Evolutionary conservation across 2,329 filamentous ascomycete species (phyloP).

Genomic region (Knufia petricola): DNA sequence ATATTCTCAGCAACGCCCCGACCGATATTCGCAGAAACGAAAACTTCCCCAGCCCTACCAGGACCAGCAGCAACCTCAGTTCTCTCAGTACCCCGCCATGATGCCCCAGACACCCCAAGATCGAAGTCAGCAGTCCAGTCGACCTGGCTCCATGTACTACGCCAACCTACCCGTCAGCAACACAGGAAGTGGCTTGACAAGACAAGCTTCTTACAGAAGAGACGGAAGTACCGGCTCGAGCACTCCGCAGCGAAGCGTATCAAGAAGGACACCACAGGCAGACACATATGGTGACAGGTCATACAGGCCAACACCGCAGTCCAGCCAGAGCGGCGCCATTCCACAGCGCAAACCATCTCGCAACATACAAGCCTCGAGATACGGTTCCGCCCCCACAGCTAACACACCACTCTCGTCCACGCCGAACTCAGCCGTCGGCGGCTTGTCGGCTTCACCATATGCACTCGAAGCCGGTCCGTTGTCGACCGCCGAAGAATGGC

Average conservation of each 20-base stretch:
- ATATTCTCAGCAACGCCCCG: slow-evolving; percentile 10
- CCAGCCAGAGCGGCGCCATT: slow-evolving; percentile 50
- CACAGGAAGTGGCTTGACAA: slow-evolving; percentile 26
- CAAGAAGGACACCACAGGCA: slow-evolving; percentile 50
- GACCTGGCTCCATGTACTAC: slow-evolving; percentile 42
- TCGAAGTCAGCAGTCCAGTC: slow-evolving; percentile 28
- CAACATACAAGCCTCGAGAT: slow-evolving; percentile 48
- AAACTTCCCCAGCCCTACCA: slow-evolving; percentile 37
- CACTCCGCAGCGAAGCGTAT: slow-evolving; percentile 50
- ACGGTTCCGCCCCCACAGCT: slow-evolving; percentile 15
- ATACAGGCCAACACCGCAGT: slow-evolving; percentile 54
- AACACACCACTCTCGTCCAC: slow-evolving; percentile 22
- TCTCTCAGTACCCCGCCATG: slow-evolving; percentile 36
- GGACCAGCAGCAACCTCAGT: slow-evolving; percentile 34
- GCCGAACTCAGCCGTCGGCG: slow-evolving; percentile 21
- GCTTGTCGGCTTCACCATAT: slow-evolving; percentile 39
- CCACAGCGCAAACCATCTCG: slow-evolving; percentile 70
- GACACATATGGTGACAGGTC: slow-evolving; percentile 58
- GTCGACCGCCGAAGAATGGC: slow-evolving; percentile 81
- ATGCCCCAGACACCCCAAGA: slow-evolving; percentile 33
- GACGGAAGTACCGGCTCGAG: slow-evolving; percentile 50
- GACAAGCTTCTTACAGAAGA: slow-evolving; percentile 43
- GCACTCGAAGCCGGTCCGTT: slow-evolving; percentile 48
- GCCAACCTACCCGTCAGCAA: slow-evolving; percentile 34
- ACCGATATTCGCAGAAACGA: slow-evolving; percentile 26